Base-by-base conservation (phyloP, 371 early-diverging fungal genomes). In the Mortierella sp. region DNA sequence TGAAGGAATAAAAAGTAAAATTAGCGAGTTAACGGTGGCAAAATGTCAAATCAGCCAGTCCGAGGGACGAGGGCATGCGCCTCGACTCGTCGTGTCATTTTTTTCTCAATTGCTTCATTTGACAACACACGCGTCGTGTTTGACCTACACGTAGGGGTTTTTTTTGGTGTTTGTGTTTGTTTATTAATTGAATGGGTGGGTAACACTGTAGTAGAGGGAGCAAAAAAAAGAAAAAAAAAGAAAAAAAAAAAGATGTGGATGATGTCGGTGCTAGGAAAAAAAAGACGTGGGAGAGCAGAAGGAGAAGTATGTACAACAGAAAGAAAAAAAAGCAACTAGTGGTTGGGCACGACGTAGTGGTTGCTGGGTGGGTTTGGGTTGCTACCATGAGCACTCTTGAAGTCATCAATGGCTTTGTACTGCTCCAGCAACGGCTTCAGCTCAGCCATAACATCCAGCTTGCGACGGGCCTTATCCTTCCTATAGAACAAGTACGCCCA, bases 401-500 rank as follows among this genome's bases (percentile, higher is more conserved):
- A 96, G 76, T 96, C 96, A 51, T 94, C 92, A 49, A 93, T 89
- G 49, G 88, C 88, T 90, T 94, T 93, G 92, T 92, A 96, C 81
- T 92, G 90, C 58, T 86, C 89, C 74, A 97, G 82, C 24, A 93
- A 88, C 44, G 90, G 87, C 74, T 90, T 90, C 82, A 97, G 87
- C 60, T 93, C 94, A 6, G 90, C 88, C 75, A 90, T 87, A 8
- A 96, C 91, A 78, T 92, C 92, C 48, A 96, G 81, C 72, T 95
- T 93, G 83, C 93, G 91, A 82, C 91, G 93, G 75, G 78, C 87
- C 89, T 95, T 96, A 84, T 96, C 96, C 90, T 96, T 95, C 84
- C 98, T 95, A 88, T 97, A 98, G 87, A 89, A 94, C 74, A 96
- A 88, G 83, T 96, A 98, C 3, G 99, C 99, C 98, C 99, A 98